Conservation (phyloP, 148 eudicot genomes). For the Rhododendron ovatum region DNA sequence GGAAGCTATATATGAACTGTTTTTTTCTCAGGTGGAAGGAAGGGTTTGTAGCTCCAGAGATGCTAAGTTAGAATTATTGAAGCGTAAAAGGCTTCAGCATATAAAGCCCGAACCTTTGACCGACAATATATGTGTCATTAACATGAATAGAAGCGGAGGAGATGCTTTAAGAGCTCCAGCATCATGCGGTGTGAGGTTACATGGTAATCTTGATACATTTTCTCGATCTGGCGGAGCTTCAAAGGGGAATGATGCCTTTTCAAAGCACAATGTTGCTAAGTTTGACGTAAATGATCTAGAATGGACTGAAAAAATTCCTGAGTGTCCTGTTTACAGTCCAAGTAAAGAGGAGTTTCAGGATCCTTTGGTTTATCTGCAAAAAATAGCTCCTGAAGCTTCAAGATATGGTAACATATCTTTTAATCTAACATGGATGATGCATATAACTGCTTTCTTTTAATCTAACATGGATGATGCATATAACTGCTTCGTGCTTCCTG, state of each 20-base stretch:
- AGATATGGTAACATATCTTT: slow-evolving; percentile 55
- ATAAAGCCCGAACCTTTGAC: slow-evolving; percentile 41
- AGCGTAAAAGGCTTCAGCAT: slow-evolving; percentile 81
- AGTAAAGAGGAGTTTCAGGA: slow-evolving; percentile 86
- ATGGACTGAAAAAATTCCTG: slow-evolving; percentile 73
- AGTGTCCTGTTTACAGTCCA: slow-evolving; percentile 83
- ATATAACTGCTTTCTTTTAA: neutral
- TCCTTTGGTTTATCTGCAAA: slow-evolving; percentile 83
- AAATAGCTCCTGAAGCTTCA: slow-evolving; percentile 90
- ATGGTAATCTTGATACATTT: slow-evolving; percentile 26
- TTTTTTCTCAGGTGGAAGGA: slow-evolving; percentile 77
- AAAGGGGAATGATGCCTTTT: slow-evolving; percentile 34
- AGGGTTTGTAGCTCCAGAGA: slow-evolving; percentile 64
- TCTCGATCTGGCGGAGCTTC: slow-evolving; percentile 26
- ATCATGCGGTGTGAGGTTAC: slow-evolving; percentile 53
- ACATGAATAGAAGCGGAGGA: slow-evolving; percentile 64
- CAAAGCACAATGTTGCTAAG: slow-evolving; percentile 58
- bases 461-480: neutral
- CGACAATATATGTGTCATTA: slow-evolving; percentile 27
- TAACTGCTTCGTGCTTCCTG: neutral
- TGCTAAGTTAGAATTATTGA: slow-evolving; percentile 73
- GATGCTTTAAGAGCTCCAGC: slow-evolving; percentile 70
- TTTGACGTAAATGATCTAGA: slow-evolving; percentile 55
- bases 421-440: neutral
- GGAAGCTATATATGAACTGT: neutral